phyloP scores from a whole-genome alignment of 1,139 yeast genomes.

The Meyerozyma elateridarum region DNA sequence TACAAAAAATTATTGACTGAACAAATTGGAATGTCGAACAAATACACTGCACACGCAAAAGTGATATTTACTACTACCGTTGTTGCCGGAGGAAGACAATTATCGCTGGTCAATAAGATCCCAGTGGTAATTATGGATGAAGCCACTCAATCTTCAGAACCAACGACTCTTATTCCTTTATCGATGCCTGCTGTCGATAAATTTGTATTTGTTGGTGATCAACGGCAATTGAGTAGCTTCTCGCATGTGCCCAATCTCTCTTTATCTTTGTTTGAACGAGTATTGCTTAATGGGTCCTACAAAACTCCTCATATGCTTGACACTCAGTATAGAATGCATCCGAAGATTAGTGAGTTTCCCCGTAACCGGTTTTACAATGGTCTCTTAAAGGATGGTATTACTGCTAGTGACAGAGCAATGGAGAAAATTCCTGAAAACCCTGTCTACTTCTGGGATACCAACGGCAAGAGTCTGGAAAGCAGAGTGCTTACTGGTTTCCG shows the following conservation, averaged over 20 bases:
- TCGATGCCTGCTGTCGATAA: slow-evolving; percentile 65
- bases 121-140: slow-evolving; percentile 65
- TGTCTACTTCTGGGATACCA: slow-evolving; percentile 51
- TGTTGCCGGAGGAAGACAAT: slow-evolving; percentile 62
- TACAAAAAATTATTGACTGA: slow-evolving; percentile 46
- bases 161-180: slow-evolving; percentile 63
- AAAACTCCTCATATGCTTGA: slow-evolving; percentile 62
- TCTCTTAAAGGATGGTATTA: slow-evolving; percentile 55
- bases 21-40: slow-evolving; percentile 41
- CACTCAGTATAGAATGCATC: slow-evolving; percentile 74
- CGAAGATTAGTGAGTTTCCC: slow-evolving; percentile 60
- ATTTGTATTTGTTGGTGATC: slow-evolving; percentile 72
- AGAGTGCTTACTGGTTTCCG: slow-evolving; percentile 42
- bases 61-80: slow-evolving; percentile 70
- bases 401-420: slow-evolving; percentile 41
- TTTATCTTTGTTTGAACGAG: slow-evolving; percentile 56
- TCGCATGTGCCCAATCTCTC: slow-evolving; percentile 60
- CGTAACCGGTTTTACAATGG: slow-evolving; percentile 52
- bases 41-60: slow-evolving; percentile 57
- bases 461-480: slow-evolving; percentile 36
- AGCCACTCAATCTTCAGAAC: slow-evolving; percentile 69
- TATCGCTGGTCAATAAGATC: slow-evolving; percentile 49
- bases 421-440: slow-evolving; percentile 41
- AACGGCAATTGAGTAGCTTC: slow-evolving; percentile 61
- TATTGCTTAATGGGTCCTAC: slow-evolving; percentile 52